A percentile compares a stretch with the other conserved stretches of the same genome.
These are phyloP conservation scores for Penicillium corylophilum DNA, from an alignment of 2,329 filamentous ascomycete species.

Conservation along the genomic window DNA sequence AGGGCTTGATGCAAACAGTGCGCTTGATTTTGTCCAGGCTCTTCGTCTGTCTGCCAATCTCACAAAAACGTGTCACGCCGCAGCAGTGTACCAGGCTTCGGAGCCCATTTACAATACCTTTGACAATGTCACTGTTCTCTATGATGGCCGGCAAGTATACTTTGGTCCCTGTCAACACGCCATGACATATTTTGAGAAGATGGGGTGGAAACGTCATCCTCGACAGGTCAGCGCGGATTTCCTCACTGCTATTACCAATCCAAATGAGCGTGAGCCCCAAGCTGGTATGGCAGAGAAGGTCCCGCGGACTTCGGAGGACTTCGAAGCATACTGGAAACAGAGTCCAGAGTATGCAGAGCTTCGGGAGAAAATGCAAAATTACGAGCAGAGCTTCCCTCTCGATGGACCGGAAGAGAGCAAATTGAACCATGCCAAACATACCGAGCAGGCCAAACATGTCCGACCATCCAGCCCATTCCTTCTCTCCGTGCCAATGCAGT, in stretches of 20 bases:
- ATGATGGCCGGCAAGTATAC: constrained; percentile 76
- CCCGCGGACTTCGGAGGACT: constrained; percentile 67
- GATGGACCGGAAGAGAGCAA: constrained; percentile 31
- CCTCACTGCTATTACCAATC: constrained; percentile 67
- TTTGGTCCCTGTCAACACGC: constrained; percentile 64
- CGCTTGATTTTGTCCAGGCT: constrained; percentile 58
- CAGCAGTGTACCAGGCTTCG: constrained; percentile 60
- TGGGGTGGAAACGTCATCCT: constrained; percentile 67
- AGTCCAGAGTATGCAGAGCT: constrained; percentile 33
- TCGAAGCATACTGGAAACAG: constrained; percentile 53
- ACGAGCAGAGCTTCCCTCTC: constrained; percentile 32
- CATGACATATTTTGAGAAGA: constrained; percentile 63
- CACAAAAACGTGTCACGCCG: constrained; percentile 50
- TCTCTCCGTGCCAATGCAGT: constrained; percentile 74
- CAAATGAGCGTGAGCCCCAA: constrained; percentile 56
- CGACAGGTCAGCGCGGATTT: constrained; percentile 70
- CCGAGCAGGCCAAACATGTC: constrained; percentile 39
- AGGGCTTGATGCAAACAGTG: constrained; percentile 57
- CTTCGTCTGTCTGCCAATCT: constrained; percentile 53
- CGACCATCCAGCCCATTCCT: constrained; percentile 63
- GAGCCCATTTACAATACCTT: constrained; percentile 62
- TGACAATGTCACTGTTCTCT: constrained; percentile 72
- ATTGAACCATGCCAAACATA: constrained; percentile 32
- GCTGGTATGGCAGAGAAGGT: constrained; percentile 61
- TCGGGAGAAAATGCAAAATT: constrained; percentile 35